Evolutionary conservation across 345 rosid genomes (phyloP).

Genomic region (Salix dunnii): DNA sequence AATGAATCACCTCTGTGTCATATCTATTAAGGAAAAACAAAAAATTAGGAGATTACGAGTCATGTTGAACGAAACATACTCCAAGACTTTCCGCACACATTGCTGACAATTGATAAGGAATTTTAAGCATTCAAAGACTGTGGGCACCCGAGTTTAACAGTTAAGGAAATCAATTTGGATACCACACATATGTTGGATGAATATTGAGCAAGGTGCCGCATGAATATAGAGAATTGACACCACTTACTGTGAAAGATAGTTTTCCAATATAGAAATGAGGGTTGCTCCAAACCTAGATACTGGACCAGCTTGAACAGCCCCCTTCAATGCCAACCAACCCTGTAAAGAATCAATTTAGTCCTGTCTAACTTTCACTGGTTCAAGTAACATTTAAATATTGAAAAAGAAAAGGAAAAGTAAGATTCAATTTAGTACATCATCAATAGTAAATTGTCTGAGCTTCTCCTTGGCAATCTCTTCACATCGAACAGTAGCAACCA

Average conservation of each 20-base stretch:
- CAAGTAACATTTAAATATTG: neutral
- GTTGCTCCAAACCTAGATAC: conserved; percentile 32
- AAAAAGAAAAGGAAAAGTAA: neutral
- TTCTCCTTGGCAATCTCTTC: conserved; percentile 15
- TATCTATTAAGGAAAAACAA: conserved; percentile 38
- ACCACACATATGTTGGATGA: neutral
- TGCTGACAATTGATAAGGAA: neutral
- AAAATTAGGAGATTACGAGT: neutral
- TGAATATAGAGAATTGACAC: no score
- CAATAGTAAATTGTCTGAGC: no score
- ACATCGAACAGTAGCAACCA: conserved; percentile 39
- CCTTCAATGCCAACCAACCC: conserved; percentile 32
- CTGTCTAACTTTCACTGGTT: neutral
- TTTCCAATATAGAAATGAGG: conserved; percentile 26
- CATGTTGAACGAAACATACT: neutral
- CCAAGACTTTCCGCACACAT: neutral
- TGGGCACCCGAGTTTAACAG: no score
- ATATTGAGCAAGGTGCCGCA: neutral
- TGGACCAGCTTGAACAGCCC: conserved; percentile 30
- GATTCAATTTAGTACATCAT: conserved; percentile 17
- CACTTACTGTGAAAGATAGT: conserved; percentile 28
- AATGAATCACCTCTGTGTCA: conserved; percentile 60
- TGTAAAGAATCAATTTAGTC: neutral
- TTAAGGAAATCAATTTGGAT: no score
- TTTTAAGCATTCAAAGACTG: no score